Percentiles rank a stretch among this genome's conserved stretches.
Conservation (phyloP, 2,329 filamentous ascomycete genomes). For the Talaromyces sp. region DNA sequence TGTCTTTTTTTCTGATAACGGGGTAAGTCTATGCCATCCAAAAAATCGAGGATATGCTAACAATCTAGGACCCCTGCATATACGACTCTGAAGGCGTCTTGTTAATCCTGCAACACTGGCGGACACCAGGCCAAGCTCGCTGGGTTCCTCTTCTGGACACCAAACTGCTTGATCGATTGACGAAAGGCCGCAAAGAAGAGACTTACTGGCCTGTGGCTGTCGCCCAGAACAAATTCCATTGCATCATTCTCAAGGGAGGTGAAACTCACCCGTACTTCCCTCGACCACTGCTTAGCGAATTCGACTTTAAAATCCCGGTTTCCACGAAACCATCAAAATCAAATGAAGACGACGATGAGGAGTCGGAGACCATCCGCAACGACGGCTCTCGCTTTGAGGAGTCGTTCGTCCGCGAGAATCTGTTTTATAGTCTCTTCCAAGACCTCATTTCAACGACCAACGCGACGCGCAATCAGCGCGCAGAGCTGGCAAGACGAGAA, state of each 20-base stretch:
- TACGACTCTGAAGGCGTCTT: conserved; percentile 91
- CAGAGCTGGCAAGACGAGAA: conserved; percentile 66
- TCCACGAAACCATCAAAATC: conserved; percentile 50
- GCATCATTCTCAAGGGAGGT: conserved; percentile 95
- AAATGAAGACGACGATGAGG: conserved; percentile 35
- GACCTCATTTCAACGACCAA: conserved; percentile 69
- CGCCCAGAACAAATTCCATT: conserved; percentile 88
- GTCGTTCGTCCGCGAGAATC: conserved; percentile 68
- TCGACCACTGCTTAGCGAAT: conserved; percentile 83
- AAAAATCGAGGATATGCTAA: conserved; percentile 8
- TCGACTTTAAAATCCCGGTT: conserved; percentile 83
- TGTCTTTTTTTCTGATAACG: conserved; percentile 87
- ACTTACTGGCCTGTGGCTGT: conserved; percentile 94
- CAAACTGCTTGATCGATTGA: conserved; percentile 72
- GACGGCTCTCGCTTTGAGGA: conserved; percentile 64
- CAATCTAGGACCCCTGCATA: conserved; percentile 76
- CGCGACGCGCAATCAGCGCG: conserved; percentile 61
- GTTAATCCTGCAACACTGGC: conserved; percentile 86
- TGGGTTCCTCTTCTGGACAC: conserved; percentile 96
- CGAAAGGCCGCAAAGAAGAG: conserved; percentile 80
- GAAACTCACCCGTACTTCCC: conserved; percentile 93
- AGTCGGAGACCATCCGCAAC: conserved; percentile 36
- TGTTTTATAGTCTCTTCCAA: conserved; percentile 69
- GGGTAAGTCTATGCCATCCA: conserved; percentile 54
- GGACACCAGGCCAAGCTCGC: conserved; percentile 73